Percentiles rank a stretch among this genome's conserved stretches.
Evolutionary conservation across 2,329 filamentous ascomycete species (phyloP).

Genomic region (Elsinoe batatas): DNA sequence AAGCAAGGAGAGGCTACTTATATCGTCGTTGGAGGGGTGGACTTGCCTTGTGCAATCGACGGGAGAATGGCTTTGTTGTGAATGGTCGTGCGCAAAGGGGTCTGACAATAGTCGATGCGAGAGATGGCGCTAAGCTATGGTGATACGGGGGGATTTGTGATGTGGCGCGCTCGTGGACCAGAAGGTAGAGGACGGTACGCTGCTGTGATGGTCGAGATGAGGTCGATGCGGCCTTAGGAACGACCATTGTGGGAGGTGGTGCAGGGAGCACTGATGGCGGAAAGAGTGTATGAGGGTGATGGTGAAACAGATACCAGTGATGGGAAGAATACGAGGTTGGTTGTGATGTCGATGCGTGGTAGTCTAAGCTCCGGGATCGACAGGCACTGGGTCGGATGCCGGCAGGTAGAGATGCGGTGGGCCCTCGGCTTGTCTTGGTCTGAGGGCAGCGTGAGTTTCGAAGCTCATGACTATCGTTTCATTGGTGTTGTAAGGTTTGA

Average conservation of each 20-base stretch:
- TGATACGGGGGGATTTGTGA: not conserved
- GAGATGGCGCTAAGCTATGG: slow-evolving; percentile 1
- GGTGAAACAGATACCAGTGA: slow-evolving; percentile 9
- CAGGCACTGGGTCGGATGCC: not conserved
- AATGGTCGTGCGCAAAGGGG: not conserved
- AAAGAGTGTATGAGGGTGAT: not conserved
- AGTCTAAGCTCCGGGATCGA: slow-evolving; percentile 4
- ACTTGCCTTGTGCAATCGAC: too few relatives aligned
- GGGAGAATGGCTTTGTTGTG: not conserved
- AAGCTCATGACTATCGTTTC: slow-evolving; percentile 4
- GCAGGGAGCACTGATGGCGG: not conserved
- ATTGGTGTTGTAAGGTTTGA: not conserved
- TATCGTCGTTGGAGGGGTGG: not conserved
- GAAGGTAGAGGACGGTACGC: not conserved
- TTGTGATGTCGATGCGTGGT: not conserved
- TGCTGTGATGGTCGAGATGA: not conserved
- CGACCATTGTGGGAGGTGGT: not conserved
- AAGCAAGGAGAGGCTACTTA: not conserved
- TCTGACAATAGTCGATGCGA: not conserved
- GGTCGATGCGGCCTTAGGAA: not conserved
- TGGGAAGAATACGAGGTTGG: slow-evolving; percentile 5
- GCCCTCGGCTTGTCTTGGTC: slow-evolving; percentile 9
- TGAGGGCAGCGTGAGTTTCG: slow-evolving; percentile 5
- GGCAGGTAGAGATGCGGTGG: not conserved
- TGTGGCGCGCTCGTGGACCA: not conserved